Conservation (phyloP, 441 rosid species). For the Populus hybrid region DNA sequence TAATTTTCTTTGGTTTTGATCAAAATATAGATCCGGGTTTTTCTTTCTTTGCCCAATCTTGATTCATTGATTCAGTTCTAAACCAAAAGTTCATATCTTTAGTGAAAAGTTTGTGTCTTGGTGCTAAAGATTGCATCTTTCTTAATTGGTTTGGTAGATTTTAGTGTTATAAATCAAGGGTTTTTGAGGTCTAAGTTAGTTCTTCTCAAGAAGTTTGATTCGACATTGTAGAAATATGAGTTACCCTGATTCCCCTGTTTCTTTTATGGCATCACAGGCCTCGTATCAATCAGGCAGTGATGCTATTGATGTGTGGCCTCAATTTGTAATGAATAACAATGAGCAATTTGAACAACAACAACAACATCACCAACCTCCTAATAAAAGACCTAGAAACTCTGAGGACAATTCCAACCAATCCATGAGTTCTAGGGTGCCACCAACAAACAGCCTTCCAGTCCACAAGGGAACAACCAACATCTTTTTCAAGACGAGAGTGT, state of each 20-base stretch:
- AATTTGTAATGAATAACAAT: constrained; percentile 35
- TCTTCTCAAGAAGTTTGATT: background rate
- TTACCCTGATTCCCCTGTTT: constrained; percentile 51
- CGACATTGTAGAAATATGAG: constrained; percentile 32
- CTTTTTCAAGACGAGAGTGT: constrained; percentile 88
- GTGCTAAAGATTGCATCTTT: background rate
- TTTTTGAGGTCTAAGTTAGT: background rate
- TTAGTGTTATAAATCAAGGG: background rate
- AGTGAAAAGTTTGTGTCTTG: background rate
- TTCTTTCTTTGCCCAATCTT: constrained; percentile 1
- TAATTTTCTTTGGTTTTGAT: background rate
- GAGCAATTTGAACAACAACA: constrained; percentile 36
- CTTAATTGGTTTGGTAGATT: background rate
- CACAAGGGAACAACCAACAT: constrained; percentile 70
- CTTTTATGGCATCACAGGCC: constrained; percentile 36
- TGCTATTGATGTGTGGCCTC: constrained; percentile 61
- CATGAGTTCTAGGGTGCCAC: constrained; percentile 28
- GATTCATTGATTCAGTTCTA: constrained; percentile 7
- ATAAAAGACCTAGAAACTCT: constrained; percentile 57
- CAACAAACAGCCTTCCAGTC: constrained; percentile 41
- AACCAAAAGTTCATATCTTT: background rate
- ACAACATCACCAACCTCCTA: constrained; percentile 43
- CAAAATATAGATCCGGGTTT: background rate
- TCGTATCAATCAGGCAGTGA: constrained; percentile 37
- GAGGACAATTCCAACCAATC: constrained; percentile 43